These are phyloP conservation scores for Agrostemma githago DNA, from an alignment of 148 eudicot species.

Conservation along the genomic window DNA sequence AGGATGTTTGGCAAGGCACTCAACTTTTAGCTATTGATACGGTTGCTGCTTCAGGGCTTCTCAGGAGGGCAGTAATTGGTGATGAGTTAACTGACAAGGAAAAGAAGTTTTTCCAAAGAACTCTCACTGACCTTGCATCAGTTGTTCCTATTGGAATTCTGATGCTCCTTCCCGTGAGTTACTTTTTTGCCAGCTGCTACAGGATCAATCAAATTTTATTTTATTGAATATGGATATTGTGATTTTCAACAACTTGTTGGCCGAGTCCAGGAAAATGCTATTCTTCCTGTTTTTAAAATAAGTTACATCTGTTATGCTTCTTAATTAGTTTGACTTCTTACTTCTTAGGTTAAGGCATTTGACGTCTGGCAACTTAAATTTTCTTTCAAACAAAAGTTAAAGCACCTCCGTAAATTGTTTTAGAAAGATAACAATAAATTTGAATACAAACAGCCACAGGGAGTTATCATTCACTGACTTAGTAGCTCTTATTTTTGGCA, in stretches of 20 bases:
- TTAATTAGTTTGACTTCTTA: not conserved
- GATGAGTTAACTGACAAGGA: slow-evolving; percentile 91
- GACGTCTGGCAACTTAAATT: not conserved
- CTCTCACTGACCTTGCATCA: slow-evolving; percentile 83
- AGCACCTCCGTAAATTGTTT: slow-evolving; percentile 1
- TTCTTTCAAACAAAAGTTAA: not conserved
- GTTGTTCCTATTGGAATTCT: slow-evolving; percentile 95
- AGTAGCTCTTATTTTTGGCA: slow-evolving; percentile 25
- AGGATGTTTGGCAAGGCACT: slow-evolving; percentile 99
- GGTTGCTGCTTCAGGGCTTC: slow-evolving; percentile 74
- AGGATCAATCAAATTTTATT: not conserved
- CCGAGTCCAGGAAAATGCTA: no score
- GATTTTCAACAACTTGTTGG: not conserved
- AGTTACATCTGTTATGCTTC: not conserved
- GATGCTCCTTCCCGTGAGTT: slow-evolving; percentile 98
- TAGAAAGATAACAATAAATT: not conserved
- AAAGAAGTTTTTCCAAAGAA: slow-evolving; percentile 72
- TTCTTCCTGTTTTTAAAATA: not conserved
- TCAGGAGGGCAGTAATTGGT: slow-evolving; percentile 68
- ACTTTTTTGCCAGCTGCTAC: slow-evolving; percentile 13
- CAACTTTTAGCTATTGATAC: slow-evolving; percentile 93
- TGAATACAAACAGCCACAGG: not conserved
- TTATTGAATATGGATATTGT: not conserved
- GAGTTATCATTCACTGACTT: slow-evolving; percentile 8
- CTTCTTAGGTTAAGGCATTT: not conserved